phyloP scores from a whole-genome alignment of 768 basidiomycete species.

The Kwoniella sp. region DNA sequence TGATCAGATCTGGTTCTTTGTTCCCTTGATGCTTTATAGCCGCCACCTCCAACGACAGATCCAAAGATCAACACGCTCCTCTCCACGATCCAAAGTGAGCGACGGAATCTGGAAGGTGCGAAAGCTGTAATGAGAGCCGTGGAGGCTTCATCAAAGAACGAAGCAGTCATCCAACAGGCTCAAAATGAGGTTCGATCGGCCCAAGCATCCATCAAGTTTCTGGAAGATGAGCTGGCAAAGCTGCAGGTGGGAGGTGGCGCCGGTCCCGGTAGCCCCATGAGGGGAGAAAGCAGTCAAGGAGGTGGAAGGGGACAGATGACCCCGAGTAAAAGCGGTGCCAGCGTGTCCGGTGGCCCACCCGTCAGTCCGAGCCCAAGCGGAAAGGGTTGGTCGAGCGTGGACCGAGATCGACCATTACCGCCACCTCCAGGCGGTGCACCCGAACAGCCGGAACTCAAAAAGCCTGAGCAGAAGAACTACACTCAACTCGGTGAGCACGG shows the following conservation, averaged over 20 bases:
- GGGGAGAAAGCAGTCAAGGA: slow-evolving; percentile 13
- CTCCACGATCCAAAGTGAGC: slow-evolving; percentile 50
- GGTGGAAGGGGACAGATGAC: slow-evolving; percentile 16
- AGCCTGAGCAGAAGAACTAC: slow-evolving; percentile 48
- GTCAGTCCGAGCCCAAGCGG: slow-evolving; percentile 39
- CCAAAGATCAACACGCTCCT: slow-evolving; percentile 53
- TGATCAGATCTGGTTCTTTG: no score
- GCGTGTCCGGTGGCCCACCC: slow-evolving; percentile 1
- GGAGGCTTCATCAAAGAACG: slow-evolving; percentile 54
- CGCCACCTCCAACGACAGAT: slow-evolving; percentile 41
- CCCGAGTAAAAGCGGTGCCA: slow-evolving; percentile 19
- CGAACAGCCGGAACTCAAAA: slow-evolving; percentile 14
- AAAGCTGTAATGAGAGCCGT: slow-evolving; percentile 54
- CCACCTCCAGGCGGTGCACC: slow-evolving; percentile 39
- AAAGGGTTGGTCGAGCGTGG: slow-evolving; percentile 21
- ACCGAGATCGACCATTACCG: slow-evolving; percentile 50
- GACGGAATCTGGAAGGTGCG: slow-evolving; percentile 52
- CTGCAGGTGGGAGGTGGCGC: slow-evolving; percentile 40
- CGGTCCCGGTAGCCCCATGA: slow-evolving; percentile 25
- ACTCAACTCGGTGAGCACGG: slow-evolving; percentile 50
- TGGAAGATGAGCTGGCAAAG: slow-evolving; percentile 55
- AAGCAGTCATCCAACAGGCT: slow-evolving; percentile 56
- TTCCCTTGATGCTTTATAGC: not conserved
- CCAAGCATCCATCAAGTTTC: slow-evolving; percentile 53
- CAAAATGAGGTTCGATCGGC: slow-evolving; percentile 56